A percentile compares a stretch with the other conserved stretches of the same genome.
phyloP scores from a whole-genome alignment of 441 rosid genomes.

The Erodium texanum region DNA sequence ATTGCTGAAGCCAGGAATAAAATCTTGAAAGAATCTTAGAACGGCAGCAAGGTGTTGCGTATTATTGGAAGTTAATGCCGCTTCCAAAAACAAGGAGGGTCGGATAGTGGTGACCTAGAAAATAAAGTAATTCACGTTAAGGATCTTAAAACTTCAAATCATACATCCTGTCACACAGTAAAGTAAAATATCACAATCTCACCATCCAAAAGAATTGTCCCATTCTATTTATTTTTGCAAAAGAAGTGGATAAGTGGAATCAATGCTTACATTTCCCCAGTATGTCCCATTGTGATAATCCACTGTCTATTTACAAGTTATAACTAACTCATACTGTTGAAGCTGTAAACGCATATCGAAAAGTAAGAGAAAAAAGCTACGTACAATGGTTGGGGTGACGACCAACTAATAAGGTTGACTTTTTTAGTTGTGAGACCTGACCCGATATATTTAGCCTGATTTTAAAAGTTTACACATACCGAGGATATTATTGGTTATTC shows the following conservation, averaged over 20 bases:
- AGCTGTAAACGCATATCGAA: too few species aligned
- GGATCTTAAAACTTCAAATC: not conserved
- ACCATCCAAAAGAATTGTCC: constrained; percentile 2
- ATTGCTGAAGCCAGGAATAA: constrained; percentile 57
- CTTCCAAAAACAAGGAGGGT: constrained; percentile 69
- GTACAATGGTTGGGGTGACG: too few species aligned
- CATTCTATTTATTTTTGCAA: not conserved
- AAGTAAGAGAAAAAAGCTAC: too few species aligned
- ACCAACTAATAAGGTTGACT: too few species aligned
- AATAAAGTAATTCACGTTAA: constrained; percentile 12
- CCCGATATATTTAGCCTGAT: too few species aligned
- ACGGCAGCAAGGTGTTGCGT: constrained; percentile 73
- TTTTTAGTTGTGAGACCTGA: too few species aligned
- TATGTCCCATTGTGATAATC: not conserved
- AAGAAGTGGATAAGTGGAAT: not conserved
- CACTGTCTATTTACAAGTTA: not conserved
- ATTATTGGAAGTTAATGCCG: constrained; percentile 60
- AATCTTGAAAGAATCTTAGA: constrained; percentile 76
- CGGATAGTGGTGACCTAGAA: constrained; percentile 59
- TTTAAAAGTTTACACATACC: not conserved
- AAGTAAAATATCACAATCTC: constrained; percentile 4
- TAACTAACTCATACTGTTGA: not conserved
- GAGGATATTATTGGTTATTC: not conserved
- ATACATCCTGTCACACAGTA: not conserved
- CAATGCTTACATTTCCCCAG: not conserved